phyloP scores from a whole-genome alignment of 257 asterid genomes.

The Penstemon newberryi region DNA sequence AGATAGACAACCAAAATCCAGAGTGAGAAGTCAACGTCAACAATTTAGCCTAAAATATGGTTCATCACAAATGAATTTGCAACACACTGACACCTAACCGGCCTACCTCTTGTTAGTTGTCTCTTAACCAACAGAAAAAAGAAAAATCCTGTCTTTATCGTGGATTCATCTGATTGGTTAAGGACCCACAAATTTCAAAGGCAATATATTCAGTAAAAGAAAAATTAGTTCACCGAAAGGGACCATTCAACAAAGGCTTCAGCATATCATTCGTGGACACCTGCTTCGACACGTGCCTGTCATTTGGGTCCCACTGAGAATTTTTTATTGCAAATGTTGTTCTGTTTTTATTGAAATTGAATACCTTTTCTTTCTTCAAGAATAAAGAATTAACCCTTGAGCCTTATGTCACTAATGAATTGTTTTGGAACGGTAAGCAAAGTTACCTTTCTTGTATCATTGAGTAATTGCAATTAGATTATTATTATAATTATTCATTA shows the following conservation, averaged over 20 bases:
- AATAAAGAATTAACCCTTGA: not conserved
- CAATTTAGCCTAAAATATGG: no score
- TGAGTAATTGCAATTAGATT: not conserved
- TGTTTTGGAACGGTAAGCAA: constrained; percentile 44
- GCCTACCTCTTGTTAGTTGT: no score
- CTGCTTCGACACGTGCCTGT: no score
- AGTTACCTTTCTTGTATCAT: constrained; percentile 23
- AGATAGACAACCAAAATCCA: no score
- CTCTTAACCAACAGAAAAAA: not conserved
- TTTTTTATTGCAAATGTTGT: no score
- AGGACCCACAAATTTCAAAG: constrained; percentile 29
- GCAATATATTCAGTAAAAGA: constrained; percentile 14
- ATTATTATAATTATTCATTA: not conserved
- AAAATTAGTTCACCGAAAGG: constrained; percentile 53
- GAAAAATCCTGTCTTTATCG: constrained; percentile 29
- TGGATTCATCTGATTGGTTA: constrained; percentile 34
- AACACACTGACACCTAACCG: no score
- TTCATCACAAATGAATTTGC: no score
- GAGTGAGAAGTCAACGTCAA: no score
- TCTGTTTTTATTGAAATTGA: no score
- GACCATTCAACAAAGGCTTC: not conserved
- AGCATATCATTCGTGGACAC: constrained; percentile 40
- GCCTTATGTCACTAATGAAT: constrained; percentile 20
- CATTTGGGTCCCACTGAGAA: no score
- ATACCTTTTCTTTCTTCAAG: no score